Evolutionary conservation across 139 green algal genomes (phyloP).

Genomic region (Micractinium sp.): DNA sequence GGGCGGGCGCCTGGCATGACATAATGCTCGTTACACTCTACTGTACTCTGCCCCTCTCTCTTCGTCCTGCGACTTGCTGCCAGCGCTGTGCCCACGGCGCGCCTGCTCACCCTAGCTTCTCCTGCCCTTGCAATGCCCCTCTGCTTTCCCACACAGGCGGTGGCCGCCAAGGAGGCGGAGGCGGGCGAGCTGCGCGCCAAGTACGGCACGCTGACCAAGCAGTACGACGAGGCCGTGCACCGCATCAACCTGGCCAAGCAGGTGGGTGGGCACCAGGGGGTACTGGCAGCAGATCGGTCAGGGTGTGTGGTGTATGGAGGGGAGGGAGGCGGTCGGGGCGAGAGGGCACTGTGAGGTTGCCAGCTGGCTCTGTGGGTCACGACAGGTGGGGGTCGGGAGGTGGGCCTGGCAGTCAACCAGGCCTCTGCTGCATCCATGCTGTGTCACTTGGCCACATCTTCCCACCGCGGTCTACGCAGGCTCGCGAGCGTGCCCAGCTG

Average conservation of each 20-base stretch:
- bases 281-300: background rate
- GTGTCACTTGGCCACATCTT: background rate
- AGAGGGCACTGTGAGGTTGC: background rate
- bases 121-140: background rate
- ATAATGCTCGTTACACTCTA: too few species aligned
- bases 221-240: slow-evolving; percentile 52
- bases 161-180: slow-evolving; percentile 19
- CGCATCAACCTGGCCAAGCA: slow-evolving; percentile 35
- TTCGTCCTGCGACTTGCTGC: background rate
- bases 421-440: background rate
- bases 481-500: slow-evolving; percentile 20
- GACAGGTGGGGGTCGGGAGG: too few species aligned
- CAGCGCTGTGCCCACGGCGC: background rate
- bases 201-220: slow-evolving; percentile 25
- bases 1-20: too few species aligned
- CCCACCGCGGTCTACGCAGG: background rate
- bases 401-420: background rate
- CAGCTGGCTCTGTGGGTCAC: background rate
- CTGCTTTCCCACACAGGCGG: background rate
- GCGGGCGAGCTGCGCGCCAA: background rate
- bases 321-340: background rate
- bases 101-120: background rate
- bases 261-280: background rate
- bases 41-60: background rate
- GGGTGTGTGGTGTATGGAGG: background rate